Evolutionary conservation across 164 flowering plant genomes (phyloP).

Genomic region (Euptelea pleiosperma): DNA sequence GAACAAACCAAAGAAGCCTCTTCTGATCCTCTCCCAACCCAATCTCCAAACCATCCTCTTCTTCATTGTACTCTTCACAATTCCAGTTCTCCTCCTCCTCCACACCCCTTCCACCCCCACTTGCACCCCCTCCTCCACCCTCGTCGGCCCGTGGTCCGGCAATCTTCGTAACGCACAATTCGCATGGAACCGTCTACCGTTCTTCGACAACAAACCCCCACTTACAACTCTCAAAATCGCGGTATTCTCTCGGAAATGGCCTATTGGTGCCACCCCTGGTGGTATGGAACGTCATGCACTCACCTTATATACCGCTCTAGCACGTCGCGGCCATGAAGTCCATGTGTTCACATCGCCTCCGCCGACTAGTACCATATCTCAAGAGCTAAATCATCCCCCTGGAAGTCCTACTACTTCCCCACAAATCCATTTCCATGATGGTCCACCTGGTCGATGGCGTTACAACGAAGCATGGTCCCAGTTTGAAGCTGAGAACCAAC

Average conservation of each 20-base stretch:
- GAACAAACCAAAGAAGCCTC: slow-evolving; percentile 37
- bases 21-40: slow-evolving; percentile 17
- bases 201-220: slow-evolving; percentile 25
- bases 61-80: slow-evolving; percentile 66
- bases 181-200: slow-evolving; percentile 70
- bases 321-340: slow-evolving; percentile 59
- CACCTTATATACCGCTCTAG: slow-evolving; percentile 59
- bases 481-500: slow-evolving; percentile 43
- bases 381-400: not conserved
- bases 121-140: slow-evolving; percentile 22
- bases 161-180: slow-evolving; percentile 67
- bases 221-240: slow-evolving; percentile 55
- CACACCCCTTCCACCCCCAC: slow-evolving; percentile 35
- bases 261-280: slow-evolving; percentile 55
- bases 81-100: slow-evolving; percentile 61
- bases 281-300: slow-evolving; percentile 97
- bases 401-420: slow-evolving; percentile 23
- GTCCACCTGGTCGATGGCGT: slow-evolving; percentile 58
- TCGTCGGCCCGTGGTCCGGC: slow-evolving; percentile 45
- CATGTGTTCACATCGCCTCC: slow-evolving; percentile 73
- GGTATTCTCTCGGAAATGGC: slow-evolving; percentile 92
- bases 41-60: slow-evolving; percentile 54
- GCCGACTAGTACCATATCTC: not conserved
- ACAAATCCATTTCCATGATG: slow-evolving; percentile 53
- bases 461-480: slow-evolving; percentile 72